phyloP scores from a whole-genome alignment of 2,329 filamentous ascomycete genomes.

The Ampelomyces quisqualis region DNA sequence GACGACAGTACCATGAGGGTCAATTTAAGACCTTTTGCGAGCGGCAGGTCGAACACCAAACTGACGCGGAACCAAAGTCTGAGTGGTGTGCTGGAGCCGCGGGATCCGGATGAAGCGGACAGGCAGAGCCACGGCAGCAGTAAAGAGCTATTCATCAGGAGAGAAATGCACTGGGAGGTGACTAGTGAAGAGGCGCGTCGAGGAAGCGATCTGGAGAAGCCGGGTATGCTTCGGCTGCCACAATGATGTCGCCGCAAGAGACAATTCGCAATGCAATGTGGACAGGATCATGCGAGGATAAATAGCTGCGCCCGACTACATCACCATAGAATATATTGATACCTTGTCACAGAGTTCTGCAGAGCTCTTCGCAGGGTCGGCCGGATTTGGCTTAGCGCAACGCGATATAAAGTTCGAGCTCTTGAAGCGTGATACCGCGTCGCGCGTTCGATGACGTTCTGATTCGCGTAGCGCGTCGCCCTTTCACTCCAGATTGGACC shows the following conservation, averaged over 20 bases:
- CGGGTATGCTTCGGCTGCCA: conserved; percentile 1
- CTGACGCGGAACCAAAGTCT: neutral
- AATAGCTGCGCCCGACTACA: no score
- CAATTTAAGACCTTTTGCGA: conserved; percentile 1
- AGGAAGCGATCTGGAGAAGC: neutral
- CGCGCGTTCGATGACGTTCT: conserved; percentile 23
- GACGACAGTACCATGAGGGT: neutral
- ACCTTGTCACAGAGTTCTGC: no score
- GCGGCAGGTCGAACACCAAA: neutral
- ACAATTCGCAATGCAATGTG: no score
- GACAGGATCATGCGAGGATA: no score
- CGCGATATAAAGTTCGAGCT: conserved; percentile 11
- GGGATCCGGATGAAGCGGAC: neutral
- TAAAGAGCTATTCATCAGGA: conserved; percentile 3
- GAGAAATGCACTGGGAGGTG: conserved; percentile 2
- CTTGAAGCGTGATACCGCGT: conserved; percentile 36
- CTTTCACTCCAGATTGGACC: conserved; percentile 15
- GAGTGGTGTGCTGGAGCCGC: neutral
- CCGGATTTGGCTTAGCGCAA: conserved; percentile 6
- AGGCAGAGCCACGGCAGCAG: neutral
- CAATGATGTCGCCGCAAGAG: neutral
- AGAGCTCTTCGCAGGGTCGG: no score
- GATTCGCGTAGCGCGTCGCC: conserved; percentile 29
- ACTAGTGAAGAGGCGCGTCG: conserved; percentile 3
- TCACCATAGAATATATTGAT: no score